phyloP scores from a whole-genome alignment of 495 filamentous ascomycete genomes.

The Annulohypoxylon maeteangense region DNA sequence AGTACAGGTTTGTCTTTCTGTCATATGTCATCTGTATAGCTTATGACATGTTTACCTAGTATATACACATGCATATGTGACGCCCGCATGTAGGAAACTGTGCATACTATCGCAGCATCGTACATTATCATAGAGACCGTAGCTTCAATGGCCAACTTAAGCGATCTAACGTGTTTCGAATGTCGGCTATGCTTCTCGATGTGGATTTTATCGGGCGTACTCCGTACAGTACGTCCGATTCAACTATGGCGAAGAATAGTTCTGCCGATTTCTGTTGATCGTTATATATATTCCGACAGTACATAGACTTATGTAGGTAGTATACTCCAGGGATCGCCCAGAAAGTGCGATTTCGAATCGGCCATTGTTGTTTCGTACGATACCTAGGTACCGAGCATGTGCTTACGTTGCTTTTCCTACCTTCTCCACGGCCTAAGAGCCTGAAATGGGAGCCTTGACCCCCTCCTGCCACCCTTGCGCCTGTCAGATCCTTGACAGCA shows the following conservation, averaged over 20 bases:
- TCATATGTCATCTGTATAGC: background rate
- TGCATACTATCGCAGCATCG: background rate
- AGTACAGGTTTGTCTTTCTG: no score
- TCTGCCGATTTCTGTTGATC: slow-evolving; percentile 27
- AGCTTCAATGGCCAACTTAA: background rate
- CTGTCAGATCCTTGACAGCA: slow-evolving; percentile 41
- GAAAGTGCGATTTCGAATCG: slow-evolving; percentile 29
- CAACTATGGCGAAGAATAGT: slow-evolving; percentile 4
- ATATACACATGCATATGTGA: background rate
- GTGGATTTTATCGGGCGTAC: slow-evolving; percentile 1
- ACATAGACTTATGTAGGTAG: no score
- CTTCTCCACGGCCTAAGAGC: slow-evolving; percentile 42
- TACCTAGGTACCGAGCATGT: slow-evolving; percentile 30
- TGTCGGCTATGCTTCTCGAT: slow-evolving; percentile 20
- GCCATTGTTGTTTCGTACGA: slow-evolving; percentile 35
- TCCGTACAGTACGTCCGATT: background rate
- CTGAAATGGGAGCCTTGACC: slow-evolving; percentile 29
- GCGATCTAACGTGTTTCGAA: slow-evolving; percentile 1
- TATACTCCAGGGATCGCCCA: slow-evolving; percentile 15
- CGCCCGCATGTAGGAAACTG: background rate
- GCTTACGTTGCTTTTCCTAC: slow-evolving; percentile 24
- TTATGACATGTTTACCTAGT: background rate
- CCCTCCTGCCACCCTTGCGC: slow-evolving; percentile 27
- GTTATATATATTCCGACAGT: slow-evolving; percentile 23
- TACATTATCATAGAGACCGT: background rate